Conservation (phyloP, 768 basidiomycete genomes). For the Cantharellus anzutake region DNA sequence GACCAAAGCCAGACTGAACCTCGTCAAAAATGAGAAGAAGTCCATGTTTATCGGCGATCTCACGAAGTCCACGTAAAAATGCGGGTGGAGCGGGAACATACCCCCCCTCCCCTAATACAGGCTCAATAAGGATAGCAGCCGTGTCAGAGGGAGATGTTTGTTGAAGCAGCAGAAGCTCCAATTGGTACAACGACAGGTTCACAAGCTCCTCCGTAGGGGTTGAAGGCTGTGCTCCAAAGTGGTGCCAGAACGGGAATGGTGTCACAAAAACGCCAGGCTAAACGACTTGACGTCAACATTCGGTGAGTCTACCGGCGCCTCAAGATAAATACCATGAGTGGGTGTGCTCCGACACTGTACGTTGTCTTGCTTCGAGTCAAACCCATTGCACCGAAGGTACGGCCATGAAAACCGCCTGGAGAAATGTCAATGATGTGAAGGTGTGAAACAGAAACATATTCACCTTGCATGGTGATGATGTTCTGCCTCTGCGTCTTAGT, state of each 20-base stretch:
- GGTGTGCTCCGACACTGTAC: conserved; percentile 60
- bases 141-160: conserved; percentile 72
- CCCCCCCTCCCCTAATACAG: conserved; percentile 88
- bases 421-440: background rate
- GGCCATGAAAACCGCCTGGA: conserved; percentile 68
- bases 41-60: conserved; percentile 70
- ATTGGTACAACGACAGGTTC: conserved; percentile 50
- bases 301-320: background rate
- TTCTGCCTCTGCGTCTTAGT: conserved; percentile 63
- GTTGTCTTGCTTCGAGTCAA: conserved; percentile 88
- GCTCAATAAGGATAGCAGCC: conserved; percentile 85
- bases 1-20: conserved; percentile 77
- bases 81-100: conserved; percentile 74
- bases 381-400: conserved; percentile 85
- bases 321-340: conserved; percentile 49
- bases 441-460: background rate
- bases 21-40: conserved; percentile 76
- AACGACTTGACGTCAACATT: background rate
- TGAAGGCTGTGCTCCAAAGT: conserved; percentile 36
- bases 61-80: conserved; percentile 62
- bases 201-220: conserved; percentile 41
- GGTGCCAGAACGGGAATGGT: conserved; percentile 91
- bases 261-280: conserved; percentile 70
- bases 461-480: conserved; percentile 80
- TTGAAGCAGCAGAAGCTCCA: conserved; percentile 61